These are phyloP conservation scores for Aspergillus floridensis DNA, from an alignment of 2,329 filamentous ascomycete species.

Conservation along the genomic window DNA sequence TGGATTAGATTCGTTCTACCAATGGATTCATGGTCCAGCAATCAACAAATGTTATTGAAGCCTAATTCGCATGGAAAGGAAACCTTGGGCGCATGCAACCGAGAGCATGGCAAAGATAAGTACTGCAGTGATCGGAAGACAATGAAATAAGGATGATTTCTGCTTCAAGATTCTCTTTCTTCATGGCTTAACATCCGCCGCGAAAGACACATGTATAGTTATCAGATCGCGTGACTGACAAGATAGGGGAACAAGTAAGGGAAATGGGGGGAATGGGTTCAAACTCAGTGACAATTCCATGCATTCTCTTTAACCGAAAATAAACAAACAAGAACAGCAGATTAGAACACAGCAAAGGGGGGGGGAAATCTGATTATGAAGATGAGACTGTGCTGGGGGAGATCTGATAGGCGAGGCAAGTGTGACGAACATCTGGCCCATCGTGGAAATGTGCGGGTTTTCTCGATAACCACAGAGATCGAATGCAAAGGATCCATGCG, in stretches of 20 bases:
- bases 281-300: conserved; percentile 26
- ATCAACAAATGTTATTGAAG: not conserved
- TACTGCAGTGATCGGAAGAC: not conserved
- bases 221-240: not conserved
- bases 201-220: not conserved
- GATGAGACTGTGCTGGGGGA: conserved; percentile 25
- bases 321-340: conserved; percentile 20
- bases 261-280: conserved; percentile 1
- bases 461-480: conserved; percentile 13
- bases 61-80: not conserved
- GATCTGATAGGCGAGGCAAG: conserved; percentile 18
- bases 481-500: conserved; percentile 12
- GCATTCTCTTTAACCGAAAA: conserved; percentile 35
- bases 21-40: not conserved
- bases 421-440: conserved; percentile 30
- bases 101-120: not conserved
- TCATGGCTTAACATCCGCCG: not conserved
- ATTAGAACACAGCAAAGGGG: conserved; percentile 6
- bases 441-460: conserved; percentile 21
- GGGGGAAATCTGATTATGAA: conserved; percentile 18
- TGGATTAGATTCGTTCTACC: not conserved
- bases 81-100: not conserved
- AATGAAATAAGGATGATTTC: not conserved
- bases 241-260: not conserved
- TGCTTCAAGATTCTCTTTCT: not conserved